Percentiles rank a stretch among this genome's conserved stretches.
phyloP scores from a whole-genome alignment of 495 filamentous ascomycete species.

The Cryomyces minteri region DNA sequence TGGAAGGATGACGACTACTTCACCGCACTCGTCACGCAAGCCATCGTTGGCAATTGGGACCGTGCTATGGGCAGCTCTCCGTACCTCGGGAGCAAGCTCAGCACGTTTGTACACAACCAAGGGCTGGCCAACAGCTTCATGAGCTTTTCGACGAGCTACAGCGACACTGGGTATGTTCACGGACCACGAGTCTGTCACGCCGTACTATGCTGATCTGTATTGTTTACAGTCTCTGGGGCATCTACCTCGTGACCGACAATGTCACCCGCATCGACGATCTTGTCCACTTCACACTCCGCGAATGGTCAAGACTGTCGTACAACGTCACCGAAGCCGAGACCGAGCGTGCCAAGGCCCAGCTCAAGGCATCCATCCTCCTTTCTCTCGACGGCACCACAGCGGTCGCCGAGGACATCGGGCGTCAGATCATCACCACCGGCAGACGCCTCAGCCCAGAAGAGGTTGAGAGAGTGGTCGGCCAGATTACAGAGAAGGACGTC shows the following conservation, averaged over 20 bases:
- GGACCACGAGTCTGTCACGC: background rate
- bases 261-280: constrained; percentile 78
- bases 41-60: constrained; percentile 99
- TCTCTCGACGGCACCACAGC: constrained; percentile 94
- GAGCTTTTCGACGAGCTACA: constrained; percentile 99
- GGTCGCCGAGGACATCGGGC: constrained; percentile 93
- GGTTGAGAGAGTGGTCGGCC: constrained; percentile 76
- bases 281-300: constrained; percentile 91
- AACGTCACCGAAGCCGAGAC: constrained; percentile 77
- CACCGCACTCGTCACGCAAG: constrained; percentile 91
- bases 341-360: constrained; percentile 96
- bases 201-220: background rate
- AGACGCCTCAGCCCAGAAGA: constrained; percentile 78
- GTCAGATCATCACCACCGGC: constrained; percentile 94
- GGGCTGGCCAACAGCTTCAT: constrained; percentile 98
- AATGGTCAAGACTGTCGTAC: constrained; percentile 86
- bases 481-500: constrained; percentile 89
- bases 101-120: constrained; percentile 78
- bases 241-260: constrained; percentile 92
- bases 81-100: constrained; percentile 95
- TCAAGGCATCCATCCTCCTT: constrained; percentile 94
- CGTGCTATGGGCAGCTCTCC: constrained; percentile 93
- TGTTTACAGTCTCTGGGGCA: constrained; percentile 74
- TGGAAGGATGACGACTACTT: constrained; percentile 99
- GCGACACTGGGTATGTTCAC: constrained; percentile 75